Base-by-base conservation (phyloP, 2,329 filamentous ascomycete species). In the Cladosporium austrohemisphaericum region DNA sequence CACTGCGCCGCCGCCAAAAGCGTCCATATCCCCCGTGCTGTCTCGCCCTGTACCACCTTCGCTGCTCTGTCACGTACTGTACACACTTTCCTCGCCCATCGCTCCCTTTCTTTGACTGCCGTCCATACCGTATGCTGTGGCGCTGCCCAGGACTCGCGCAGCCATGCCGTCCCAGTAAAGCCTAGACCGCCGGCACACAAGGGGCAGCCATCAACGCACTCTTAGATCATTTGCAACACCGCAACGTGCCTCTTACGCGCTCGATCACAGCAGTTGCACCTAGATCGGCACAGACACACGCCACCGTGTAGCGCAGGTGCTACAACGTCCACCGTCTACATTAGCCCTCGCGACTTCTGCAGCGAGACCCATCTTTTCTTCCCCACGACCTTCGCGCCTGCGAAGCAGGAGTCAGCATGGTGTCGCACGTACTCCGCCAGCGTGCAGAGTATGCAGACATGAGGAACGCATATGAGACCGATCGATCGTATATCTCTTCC, bases 381-480 rank as follows among this genome's bases (percentile, higher is more conserved):
- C 33, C 23, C 44, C 44, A 31, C 25, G 32, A 29, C 33, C 16
- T n/a, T 38, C 20, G 11, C 10, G 33, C 22, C 22, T 22, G 32
- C 32, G 32, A 44, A 25, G 22, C 33, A 47, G 23, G 33, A 31
- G 26, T 29, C 33, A 31, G 25, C 16, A 47, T 47, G 44, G 44
- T 25, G 29, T 47, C 44, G 44, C 44, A 38, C 44, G 33, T 47
- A 31, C 61, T 64, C 36, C 62, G 63, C 52, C 62, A 63, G 43
- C 60, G 58, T 38, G 56, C 50, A 36, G 54, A 63, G 41, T 41
- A 62, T 41, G 52, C 57, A 28, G 52, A 65, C 55, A 63, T 65
- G 45, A 57, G 62, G 32, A 54, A 50, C 38, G 61, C 60, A 18
- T 65, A 62, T 48, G 56, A 57, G 47, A 55, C 46, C 49, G 56